Base-by-base conservation (phyloP, 2,329 filamentous ascomycete species). In the Aspergillus ustus region DNA sequence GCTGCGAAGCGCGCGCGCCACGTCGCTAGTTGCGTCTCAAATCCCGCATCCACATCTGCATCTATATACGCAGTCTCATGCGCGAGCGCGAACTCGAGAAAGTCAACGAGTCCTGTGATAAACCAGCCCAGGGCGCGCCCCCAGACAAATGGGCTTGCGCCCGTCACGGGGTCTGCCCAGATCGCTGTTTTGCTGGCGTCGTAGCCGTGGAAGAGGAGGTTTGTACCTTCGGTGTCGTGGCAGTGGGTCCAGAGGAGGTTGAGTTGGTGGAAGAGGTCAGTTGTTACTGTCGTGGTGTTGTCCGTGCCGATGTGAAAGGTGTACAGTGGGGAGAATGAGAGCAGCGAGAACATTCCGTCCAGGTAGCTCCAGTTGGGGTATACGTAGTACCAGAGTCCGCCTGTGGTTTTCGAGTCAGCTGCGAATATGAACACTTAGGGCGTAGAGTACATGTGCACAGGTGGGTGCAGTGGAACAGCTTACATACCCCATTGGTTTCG, bases 81-180 rank as follows among this genome's bases (percentile, higher is more conserved):
- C 67, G 50, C 50, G n/a, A 79, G 79, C 60, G 82, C 79, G 3
- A 79, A 71, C 31, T 84, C 80, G 44, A 85, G 73, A 0, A 81
- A 77, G 56, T 87, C 83, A 2, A 85, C 75, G 8, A 86, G 68
- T 0, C 80, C 82, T 70, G 84, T 79, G 11, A 81, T 71, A 64
- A 85, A 86, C 85, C 84, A 87, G 1, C 83, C 84, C 2, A 85
- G 69, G 4, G 82, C 77, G 2, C 85, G 72, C n/a, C 77, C 79
- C 85, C 85, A 87, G 19, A 86, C 81, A 4, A 81, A 70, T 0
- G 82, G 84, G 45, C 80, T 82, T 0, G 80, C 83, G 1, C 85
- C 85, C 0, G 81, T 85, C 2, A 68, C 59, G 0, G 76, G 72
- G 56, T 84, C 76, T 0, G 85, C 84, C 85, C 85, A 87, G 0